Evolutionary conservation across 2,329 filamentous ascomycete genomes (phyloP), one percentile per base, ranked within the genome.

Genomic region (Leptographium flavum): DNA sequence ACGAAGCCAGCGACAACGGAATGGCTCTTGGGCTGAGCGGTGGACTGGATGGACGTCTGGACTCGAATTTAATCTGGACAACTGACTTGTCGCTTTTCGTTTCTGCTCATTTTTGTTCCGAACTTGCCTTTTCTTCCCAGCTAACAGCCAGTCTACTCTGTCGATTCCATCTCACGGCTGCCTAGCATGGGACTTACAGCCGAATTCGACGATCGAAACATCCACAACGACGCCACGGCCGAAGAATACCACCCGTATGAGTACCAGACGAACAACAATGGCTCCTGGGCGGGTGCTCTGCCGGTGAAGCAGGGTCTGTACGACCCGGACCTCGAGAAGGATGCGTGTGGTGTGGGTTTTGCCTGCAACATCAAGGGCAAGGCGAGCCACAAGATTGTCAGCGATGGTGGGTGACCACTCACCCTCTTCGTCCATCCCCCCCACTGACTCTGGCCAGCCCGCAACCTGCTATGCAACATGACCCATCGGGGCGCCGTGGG

Each of bases 311-410:
- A 96, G 61, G 92, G 90, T 74, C 79, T 98, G 43, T 98, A 98
- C 63, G 88, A 96, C 69, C 92, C 92, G 52, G 79, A 81, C 63
- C 79, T 93, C 53, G 92, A 96, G 69, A 96, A 96, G 67, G 92
- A 98, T 88, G 88, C 92, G 55, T 98, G 92, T 62, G 92, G 92
- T 84, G 92, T 98, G 59, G 92, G 92, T 63, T 98, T 98, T 67
- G 87, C 90, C 66, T 94, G 90, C 70, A 85, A 96, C 65, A 96
- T 96, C 67, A 96, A 96, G 73, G 92, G 92, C 71, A 83, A 85
- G 65, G 66, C 88, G 52, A 96, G 88, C 71, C 92, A 96, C 75
- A 98, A 96, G 63, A 96, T 96, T 60, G 83, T 96, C 52, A 94
- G 84, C 67, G 90, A 96, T 94, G 90, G 86, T 92, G 66, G 69